These are phyloP conservation scores for Paraconiothyrium brasiliense DNA, from an alignment of 2,329 filamentous ascomycete genomes.

Conservation along the genomic window DNA sequence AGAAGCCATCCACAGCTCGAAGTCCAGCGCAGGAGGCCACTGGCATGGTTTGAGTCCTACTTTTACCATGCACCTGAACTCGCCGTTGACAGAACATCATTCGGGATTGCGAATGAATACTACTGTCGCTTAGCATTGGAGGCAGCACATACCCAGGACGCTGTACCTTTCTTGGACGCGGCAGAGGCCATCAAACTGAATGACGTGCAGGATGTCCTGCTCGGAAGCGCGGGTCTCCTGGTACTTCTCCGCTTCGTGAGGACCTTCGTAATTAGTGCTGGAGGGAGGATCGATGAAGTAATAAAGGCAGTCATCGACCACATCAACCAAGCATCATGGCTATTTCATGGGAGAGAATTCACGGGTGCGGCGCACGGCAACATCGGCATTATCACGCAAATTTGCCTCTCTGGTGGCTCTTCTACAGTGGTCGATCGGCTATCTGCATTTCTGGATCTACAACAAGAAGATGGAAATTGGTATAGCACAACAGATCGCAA, in stretches of 20 bases:
- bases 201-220: slow-evolving; percentile 69
- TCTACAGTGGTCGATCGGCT: slow-evolving; percentile 64
- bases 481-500: slow-evolving; percentile 56
- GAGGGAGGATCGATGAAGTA: slow-evolving; percentile 62
- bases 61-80: slow-evolving; percentile 59
- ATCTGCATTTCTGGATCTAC: slow-evolving; percentile 62
- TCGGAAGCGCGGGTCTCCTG: slow-evolving; percentile 73
- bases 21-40: slow-evolving; percentile 56
- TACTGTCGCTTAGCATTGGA: slow-evolving; percentile 60
- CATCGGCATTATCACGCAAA: slow-evolving; percentile 74
- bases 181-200: slow-evolving; percentile 56
- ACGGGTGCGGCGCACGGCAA: slow-evolving; percentile 74
- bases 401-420: slow-evolving; percentile 66
- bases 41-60: slow-evolving; percentile 60
- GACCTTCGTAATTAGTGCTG: slow-evolving; percentile 60
- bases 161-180: slow-evolving; percentile 59
- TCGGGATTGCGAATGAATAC: slow-evolving; percentile 55
- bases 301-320: slow-evolving; percentile 66
- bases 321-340: slow-evolving; percentile 68
- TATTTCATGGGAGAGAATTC: slow-evolving; percentile 70
- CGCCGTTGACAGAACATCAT: background rate
- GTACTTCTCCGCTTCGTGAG: slow-evolving; percentile 73
- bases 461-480: slow-evolving; percentile 69
- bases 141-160: slow-evolving; percentile 59
- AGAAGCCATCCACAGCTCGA: slow-evolving; percentile 58